Evolutionary conservation across 495 filamentous ascomycete genomes (phyloP), one percentile per base, ranked within the genome.

Genomic region (Lophiotrema nucula): DNA sequence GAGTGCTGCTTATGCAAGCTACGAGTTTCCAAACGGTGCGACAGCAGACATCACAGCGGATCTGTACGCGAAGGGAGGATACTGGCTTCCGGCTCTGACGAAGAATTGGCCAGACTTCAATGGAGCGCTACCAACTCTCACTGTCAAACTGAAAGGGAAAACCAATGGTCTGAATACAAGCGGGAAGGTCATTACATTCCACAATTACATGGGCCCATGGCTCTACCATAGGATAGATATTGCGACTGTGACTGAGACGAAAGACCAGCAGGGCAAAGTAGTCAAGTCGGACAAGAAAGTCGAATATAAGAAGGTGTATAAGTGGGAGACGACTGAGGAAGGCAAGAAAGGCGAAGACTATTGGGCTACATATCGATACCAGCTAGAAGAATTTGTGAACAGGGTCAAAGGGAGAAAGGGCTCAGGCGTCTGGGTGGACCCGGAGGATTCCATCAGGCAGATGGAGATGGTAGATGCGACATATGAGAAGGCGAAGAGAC

Each of bases 171-270:
- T 35, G 6, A 52, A 46, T 26, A 12, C 25, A 25, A 41, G 52
- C 21, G 15, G 37, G 19, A 56, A 39, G 42, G 69, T 53, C 10
- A 68, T 78, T 38, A 56, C 53, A 16, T 76, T 74, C 42, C 67
- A 70, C 42, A 73, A 70, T 46, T 69, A 66, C 48, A 69, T 74
- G 61, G 68, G 65, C 53, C 74, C 75, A 33, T 67, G 71, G 59
- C 27, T 75, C 5, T 72, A 69, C 33, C 75, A 77, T 56, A 69
- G 62, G 27, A 74, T 78, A 50, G 48, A 65, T 5, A 60, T 77
- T 28, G 65, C 57, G 2, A 68, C 72, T 13, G 71, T 71, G 6
- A 51, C 21, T n/a, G 26, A 56, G 39, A 4, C 28, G 4, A 47
- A 21, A 16, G 21, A 57, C 21, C 23, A 23, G 16, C 31, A 56